Base-by-base conservation (phyloP, 805 yeast species). In the Yueomyces sinensis region DNA sequence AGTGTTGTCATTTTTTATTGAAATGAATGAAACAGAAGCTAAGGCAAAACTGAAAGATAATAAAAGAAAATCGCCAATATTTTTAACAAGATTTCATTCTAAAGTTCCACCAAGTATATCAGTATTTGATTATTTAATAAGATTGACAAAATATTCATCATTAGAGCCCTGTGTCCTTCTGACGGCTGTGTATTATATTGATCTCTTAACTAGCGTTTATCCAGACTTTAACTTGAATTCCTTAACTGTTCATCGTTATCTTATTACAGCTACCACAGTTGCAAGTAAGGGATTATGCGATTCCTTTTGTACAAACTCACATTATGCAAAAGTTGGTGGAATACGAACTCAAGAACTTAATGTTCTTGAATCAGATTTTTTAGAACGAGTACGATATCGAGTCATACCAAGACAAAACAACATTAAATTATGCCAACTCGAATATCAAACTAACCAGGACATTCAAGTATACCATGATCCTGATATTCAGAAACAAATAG, bases 261-360 rank as follows among this genome's bases (percentile, higher is more conserved):
- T 89, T 35, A 65, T 89, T 29, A 87, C 95, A 0, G 91, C 95
- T 1, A 86, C 95, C 0, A 82, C 93, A 39, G 74, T 89, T 2
- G 94, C 91, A 0, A 77, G 89, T 42, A 89, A 89, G 54, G 89
- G 94, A 1, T 66, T 86, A 43, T 86, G 95, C 56, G 98, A 89
- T 59, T 79, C 87, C 18, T 89, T 91, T 57, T 87, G 91, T 58
- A 84, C 95, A 13, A 89, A 87, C 56, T 70, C 78, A 31, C 95
- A 91, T 56, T 89, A 91, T 50, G 94, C 97, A 11, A 82, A 81
- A 52, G 96, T 91, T 15, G 98, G 98, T 3, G 97, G 98, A 40
- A 80, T 86, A 4, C 83, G 83, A 30, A 61, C 79, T 32, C 68
- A 75, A 39, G 96, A 86, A 52, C 63, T 87, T 44, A 91, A 91